Evolutionary conservation across 2,329 filamentous ascomycete genomes (phyloP).

Genomic region (Thielaviopsis musarum): DNA sequence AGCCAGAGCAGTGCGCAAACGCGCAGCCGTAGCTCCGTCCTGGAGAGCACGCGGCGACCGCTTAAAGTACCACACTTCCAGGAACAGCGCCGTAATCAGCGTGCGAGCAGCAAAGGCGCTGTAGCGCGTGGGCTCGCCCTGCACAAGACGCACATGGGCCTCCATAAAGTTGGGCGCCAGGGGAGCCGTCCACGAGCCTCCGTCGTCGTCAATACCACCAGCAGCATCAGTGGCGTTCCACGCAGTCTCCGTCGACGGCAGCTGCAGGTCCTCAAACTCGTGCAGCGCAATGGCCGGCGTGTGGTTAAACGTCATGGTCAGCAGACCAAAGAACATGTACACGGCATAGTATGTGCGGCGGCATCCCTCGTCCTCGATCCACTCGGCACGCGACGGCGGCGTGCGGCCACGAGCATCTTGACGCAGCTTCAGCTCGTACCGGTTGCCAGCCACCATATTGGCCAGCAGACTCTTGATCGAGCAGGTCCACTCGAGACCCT

Average conservation of each 20-base stretch:
- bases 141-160: conserved; percentile 88
- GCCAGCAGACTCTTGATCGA: conserved; percentile 96
- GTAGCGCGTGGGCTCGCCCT: conserved; percentile 78
- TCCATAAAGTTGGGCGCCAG: conserved; percentile 76
- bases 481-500: conserved; percentile 95
- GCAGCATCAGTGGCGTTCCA: conserved; percentile 78
- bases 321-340: conserved; percentile 94
- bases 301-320: conserved; percentile 94
- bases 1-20: conserved; percentile 83
- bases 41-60: conserved; percentile 93
- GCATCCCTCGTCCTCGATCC: conserved; percentile 94
- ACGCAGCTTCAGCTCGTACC: conserved; percentile 87
- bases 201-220: conserved; percentile 67
- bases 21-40: conserved; percentile 96
- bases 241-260: conserved; percentile 83
- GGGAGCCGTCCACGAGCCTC: conserved; percentile 43
- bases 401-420: conserved; percentile 69
- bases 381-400: conserved; percentile 66
- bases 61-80: conserved; percentile 98
- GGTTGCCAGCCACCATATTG: conserved; percentile 96
- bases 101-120: conserved; percentile 94
- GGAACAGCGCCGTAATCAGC: conserved; percentile 96
- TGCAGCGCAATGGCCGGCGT: conserved; percentile 97
- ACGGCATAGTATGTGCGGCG: conserved; percentile 94
- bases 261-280: conserved; percentile 82